A percentile compares a stretch with the other conserved stretches of the same genome.
Evolutionary conservation across 495 filamentous ascomycete species (phyloP).

Genomic region (Aspergillus indologenus): DNA sequence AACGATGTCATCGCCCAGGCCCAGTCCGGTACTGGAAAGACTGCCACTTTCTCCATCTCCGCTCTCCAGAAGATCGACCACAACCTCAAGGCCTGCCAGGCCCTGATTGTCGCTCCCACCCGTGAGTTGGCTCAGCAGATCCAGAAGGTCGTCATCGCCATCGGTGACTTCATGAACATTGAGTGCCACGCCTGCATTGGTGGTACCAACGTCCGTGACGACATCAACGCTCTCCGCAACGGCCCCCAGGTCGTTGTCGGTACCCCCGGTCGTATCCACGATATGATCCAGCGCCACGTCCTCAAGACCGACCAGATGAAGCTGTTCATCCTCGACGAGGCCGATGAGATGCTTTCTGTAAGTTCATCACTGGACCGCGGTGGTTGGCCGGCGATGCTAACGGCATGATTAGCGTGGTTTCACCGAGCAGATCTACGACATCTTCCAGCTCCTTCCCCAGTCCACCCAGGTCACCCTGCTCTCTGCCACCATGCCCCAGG

Average conservation of each 20-base stretch:
- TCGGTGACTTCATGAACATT: conserved; percentile 99
- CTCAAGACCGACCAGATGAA: conserved; percentile 95
- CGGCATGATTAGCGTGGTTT: conserved; percentile 70
- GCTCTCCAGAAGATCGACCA: conserved; percentile 97
- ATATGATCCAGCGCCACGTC: conserved; percentile 97
- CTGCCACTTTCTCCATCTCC: conserved; percentile 97
- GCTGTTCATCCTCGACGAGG: conserved; percentile 98
- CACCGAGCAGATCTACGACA: conserved; percentile 99
- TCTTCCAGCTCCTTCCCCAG: conserved; percentile 96
- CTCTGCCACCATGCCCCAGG: conserved; percentile 96
- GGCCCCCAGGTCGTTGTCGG: conserved; percentile 96
- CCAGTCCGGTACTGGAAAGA: conserved; percentile 99
- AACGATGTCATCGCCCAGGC: conserved; percentile 99
- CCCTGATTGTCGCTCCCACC: conserved; percentile 92
- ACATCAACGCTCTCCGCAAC: conserved; percentile 93
- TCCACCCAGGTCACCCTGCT: conserved; percentile 97
- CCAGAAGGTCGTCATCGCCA: conserved; percentile 96
- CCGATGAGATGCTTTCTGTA: conserved; percentile 97
- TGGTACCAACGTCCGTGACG: conserved; percentile 95
- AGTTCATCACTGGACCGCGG: conserved; percentile 29
- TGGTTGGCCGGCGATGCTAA: not conserved
- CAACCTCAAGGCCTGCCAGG: conserved; percentile 89
- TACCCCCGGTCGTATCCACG: conserved; percentile 94
- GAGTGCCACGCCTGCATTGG: conserved; percentile 99
- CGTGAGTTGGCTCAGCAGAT: conserved; percentile 98